Base-by-base conservation (phyloP, 2,329 filamentous ascomycete genomes). In the Sclerotinia glacialis region DNA sequence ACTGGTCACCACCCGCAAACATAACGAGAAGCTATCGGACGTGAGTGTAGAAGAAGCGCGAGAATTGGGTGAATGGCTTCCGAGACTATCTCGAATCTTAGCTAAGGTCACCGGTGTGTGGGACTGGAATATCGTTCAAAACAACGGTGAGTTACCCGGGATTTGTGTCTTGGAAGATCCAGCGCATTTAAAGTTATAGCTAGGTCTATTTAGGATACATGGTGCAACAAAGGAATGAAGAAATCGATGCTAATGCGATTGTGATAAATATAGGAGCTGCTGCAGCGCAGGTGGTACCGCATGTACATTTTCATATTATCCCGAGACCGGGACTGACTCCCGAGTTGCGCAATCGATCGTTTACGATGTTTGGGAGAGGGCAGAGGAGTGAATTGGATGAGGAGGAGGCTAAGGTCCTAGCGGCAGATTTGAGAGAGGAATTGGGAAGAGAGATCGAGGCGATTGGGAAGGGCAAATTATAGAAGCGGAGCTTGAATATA, bases 71-170 rank as follows among this genome's bases (percentile, higher is more conserved):
- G 76, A 78, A 68, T 85, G 83, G 80, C 83, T 96, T 37, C 87
- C 91, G 44, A 78, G 94, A 4, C 80, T 97, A 2, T 91, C 90
- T 23, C 81, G 85, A 26, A 90, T 91, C 0, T 82, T 97, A 47
- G 84, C 87, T 42, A 82, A 82, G 62, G 86, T 87, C 0, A 91
- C 89, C 2, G 89, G 88, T 12, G 85, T 92, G 1, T 83, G 82
- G 61, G 93, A 97, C 79, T 98, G 94, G 90, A 99, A 99, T 78
- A 87, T 98, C 40, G 92, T 98, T 65, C 94, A 98, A 80, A 98
- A 98, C 77, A 98, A 97, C 73, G 92, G 85, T 85, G 72, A 54
- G 77, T 77, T 65, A 50, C n/a, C 58, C 31, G 44, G 58, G 46
- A 31, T 37, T 40, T 55, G 28, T 59, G 47, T 61, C 58, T 61